These are phyloP conservation scores for Sphaerulina vaccinii DNA, from an alignment of 2,329 filamentous ascomycete species.

Conservation along the genomic window DNA sequence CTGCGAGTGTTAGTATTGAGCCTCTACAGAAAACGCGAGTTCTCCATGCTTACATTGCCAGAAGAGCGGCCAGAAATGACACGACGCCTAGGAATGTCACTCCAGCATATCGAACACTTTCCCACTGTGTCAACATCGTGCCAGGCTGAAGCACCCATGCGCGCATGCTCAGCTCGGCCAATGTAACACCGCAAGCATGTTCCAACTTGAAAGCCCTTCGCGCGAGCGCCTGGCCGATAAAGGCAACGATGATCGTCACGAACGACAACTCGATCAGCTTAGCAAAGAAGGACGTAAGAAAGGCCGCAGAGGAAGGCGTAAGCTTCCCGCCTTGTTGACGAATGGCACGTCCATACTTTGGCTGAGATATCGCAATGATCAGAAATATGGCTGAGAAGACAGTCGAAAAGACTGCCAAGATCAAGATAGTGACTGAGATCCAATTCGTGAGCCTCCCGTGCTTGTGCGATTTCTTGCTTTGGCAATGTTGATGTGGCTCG, in stretches of 20 bases:
- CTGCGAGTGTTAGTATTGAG: neutral
- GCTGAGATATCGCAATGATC: slow-evolving; percentile 59
- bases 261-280: slow-evolving; percentile 78
- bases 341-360: slow-evolving; percentile 61
- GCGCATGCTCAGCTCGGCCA: slow-evolving; percentile 76
- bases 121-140: slow-evolving; percentile 67
- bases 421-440: slow-evolving; percentile 46
- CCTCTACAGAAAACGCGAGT: too few relatives aligned
- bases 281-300: slow-evolving; percentile 67
- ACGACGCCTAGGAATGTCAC: slow-evolving; percentile 63
- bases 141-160: slow-evolving; percentile 62
- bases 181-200: slow-evolving; percentile 58
- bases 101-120: slow-evolving; percentile 63
- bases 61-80: slow-evolving; percentile 63
- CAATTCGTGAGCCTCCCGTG: slow-evolving; percentile 38
- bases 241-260: slow-evolving; percentile 72
- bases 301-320: slow-evolving; percentile 62
- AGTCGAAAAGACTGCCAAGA: slow-evolving; percentile 62
- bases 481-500: slow-evolving; percentile 27
- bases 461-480: slow-evolving; percentile 18
- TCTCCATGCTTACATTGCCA: slow-evolving; percentile 49
- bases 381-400: slow-evolving; percentile 66
- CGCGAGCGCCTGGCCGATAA: slow-evolving; percentile 73
- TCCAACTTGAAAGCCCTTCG: slow-evolving; percentile 62
- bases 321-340: slow-evolving; percentile 51